Base-by-base conservation (phyloP, 2,329 filamentous ascomycete species). In the Calonectria montana region DNA sequence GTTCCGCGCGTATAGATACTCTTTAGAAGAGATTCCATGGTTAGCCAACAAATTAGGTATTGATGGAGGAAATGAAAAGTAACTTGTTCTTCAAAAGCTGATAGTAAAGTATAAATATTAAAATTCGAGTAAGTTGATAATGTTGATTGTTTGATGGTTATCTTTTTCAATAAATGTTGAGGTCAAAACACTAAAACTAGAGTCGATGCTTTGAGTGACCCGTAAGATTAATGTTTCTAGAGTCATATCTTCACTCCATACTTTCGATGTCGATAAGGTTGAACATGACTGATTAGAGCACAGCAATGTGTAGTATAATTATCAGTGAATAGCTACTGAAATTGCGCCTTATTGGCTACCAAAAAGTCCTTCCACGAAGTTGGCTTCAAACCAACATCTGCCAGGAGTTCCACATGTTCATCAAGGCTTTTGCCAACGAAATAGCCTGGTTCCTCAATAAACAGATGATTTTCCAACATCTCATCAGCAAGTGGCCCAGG, bases 1-100 rank as follows among this genome's bases (percentile, higher is more conserved):
- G 16, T 80, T 80, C 15, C 71, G 79, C 2, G 78, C 77, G 1
- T 80, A 81, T 55, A 50, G 79, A 2, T 81, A 81, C 61, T 74
- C 76, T 0, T n/a, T 73, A 7, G 77, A 79, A 2, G 79, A 81
- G 31, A 79, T 81, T 23, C 76, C 79, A 0, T 80, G 79, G 79
- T 8, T 81, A 4, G 63, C 27, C 29, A 16, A 71, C n/a, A 75
- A 63, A 10, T 4, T 73, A 10, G 25, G 9, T 1, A 13, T 15
- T 4, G 10, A 55, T n/a, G 7, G 23, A 15, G 3, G 12, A 21
- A 10, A 27, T 7, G 27, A 5, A 21, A 21, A 27, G n/a, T 35
- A 55, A 5, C 2, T 6, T 27, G 1, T 2, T 18, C 4, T 12
- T 2, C 10, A 18, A 8, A 41, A 41, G 15, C 10, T 3, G 9